A percentile compares a stretch with the other conserved stretches of the same genome.
Evolutionary conservation across 192 early-diverging fungal species (phyloP).

Genomic region (Coemansia pectinata): DNA sequence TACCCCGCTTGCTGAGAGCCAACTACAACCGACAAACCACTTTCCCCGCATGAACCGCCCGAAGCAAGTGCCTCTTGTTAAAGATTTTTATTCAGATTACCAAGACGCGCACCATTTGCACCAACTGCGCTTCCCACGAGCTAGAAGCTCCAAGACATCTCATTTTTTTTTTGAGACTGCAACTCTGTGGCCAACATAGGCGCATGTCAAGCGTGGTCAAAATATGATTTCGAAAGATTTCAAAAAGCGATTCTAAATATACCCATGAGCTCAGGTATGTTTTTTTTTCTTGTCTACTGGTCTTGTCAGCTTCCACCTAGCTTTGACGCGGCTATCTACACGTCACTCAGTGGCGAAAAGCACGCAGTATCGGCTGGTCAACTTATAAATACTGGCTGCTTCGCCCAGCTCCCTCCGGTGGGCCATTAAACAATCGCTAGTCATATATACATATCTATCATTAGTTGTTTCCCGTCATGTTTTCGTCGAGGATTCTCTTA

Average conservation of each 20-base stretch:
- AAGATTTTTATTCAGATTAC: background rate
- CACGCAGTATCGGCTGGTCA: background rate
- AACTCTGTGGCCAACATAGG: background rate
- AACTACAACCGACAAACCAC: background rate
- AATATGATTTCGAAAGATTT: background rate
- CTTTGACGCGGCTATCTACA: background rate
- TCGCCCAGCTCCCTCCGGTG: background rate
- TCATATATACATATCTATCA: background rate
- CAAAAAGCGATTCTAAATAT: conserved; percentile 5
- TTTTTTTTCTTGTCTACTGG: background rate
- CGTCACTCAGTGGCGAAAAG: background rate
- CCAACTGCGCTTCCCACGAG: background rate
- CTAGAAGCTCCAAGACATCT: background rate
- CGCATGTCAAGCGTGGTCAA: background rate
- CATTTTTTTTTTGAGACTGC: background rate
- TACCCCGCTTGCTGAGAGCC: background rate
- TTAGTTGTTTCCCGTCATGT: background rate
- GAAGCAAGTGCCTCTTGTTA: background rate
- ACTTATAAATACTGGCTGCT: background rate
- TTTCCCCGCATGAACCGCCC: background rate
- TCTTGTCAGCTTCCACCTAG: background rate
- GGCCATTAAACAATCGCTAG: background rate
- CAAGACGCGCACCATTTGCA: background rate
- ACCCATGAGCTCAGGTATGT: background rate
- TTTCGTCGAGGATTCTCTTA: background rate